These are phyloP conservation scores for Cryoendolithus antarcticus DNA, from an alignment of 2,329 filamentous ascomycete species.

Conservation along the genomic window DNA sequence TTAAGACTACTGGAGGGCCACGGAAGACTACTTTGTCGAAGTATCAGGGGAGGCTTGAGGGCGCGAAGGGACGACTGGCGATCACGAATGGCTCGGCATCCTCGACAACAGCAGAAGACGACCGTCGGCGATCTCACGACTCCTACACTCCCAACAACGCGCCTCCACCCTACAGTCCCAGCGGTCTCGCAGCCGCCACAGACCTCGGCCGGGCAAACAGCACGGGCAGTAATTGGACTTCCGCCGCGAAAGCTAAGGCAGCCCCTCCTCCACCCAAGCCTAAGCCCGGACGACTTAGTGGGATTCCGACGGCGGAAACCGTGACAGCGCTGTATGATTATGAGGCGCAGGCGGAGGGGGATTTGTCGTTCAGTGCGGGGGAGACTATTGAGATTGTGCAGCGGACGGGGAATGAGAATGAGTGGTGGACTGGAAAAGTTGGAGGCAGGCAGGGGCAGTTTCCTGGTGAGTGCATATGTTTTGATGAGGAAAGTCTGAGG, in stretches of 20 bases:
- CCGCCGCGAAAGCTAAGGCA: conserved; percentile 35
- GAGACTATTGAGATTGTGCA: conserved; percentile 81
- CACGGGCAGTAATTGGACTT: conserved; percentile 28
- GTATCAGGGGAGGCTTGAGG: conserved; percentile 26
- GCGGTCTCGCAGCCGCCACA: conserved; percentile 2
- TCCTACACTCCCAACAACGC: conserved; percentile 9
- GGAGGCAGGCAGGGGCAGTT: conserved; percentile 80
- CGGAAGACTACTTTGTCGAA: conserved; percentile 38
- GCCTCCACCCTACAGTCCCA: conserved; percentile 18
- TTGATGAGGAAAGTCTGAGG: too few relatives aligned
- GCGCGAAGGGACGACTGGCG: conserved; percentile 15
- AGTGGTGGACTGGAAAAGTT: conserved; percentile 89
- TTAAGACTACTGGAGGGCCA: conserved; percentile 68
- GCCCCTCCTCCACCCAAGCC: conserved; percentile 40
- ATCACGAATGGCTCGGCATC: conserved; percentile 23
- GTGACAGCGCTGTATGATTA: conserved; percentile 93
- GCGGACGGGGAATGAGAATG: conserved; percentile 69
- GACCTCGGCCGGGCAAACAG: conserved; percentile 21
- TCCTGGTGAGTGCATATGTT: conserved; percentile 54
- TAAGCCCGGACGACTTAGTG: conserved; percentile 57
- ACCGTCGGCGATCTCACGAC: conserved; percentile 13
- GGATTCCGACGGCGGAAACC: conserved; percentile 51
- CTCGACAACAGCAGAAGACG: conserved; percentile 7
- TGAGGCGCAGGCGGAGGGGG: conserved; percentile 86
- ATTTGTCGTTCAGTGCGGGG: conserved; percentile 78